Evolutionary conservation across 768 basidiomycete species (phyloP), one percentile per base, ranked within the genome.

Genomic region (Zangia roseola): DNA sequence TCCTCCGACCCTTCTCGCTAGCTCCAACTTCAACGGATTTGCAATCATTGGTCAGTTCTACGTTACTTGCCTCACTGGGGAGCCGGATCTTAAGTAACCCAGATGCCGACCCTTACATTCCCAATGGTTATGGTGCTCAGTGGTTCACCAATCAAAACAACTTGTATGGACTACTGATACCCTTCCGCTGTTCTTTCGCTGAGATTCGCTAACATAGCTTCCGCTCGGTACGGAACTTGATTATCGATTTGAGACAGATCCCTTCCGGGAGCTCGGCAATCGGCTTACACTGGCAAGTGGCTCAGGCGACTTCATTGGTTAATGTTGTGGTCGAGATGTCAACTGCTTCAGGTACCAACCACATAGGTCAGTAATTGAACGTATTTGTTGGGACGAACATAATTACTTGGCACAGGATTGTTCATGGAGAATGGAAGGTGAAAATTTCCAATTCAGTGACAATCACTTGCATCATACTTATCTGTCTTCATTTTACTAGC

Each of bases 201-300:
- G 36, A 62, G 26, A 43, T 47, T 4, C 8, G 12, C 4, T 23
- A 8, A 41, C 42, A 28, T 41, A 86, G 82, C 69, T 83, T 80
- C 72, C 82, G 85, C 43, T 84, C 84, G 8, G 74, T 89, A 28
- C 71, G 88, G 56, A 89, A 91, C 67, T 78, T 91, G 48, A 70
- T 87, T 42, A 86, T 91, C 56, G 88, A 91, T 58, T 67, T 83
- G 52, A 70, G 70, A 68, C 76, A 63, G 46, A 77, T 84, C 45
- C 79, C 84, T 33, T 69, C 82, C 2, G 57, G 66, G 13, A 71
- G 69, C 10, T 56, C 75, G 55, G 84, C 81, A 30, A 85, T 80
- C n/a, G 87, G 85, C 24, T 70, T 91, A 26, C 88, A 91, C 56
- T 91, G 88, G 88, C 88, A 91, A 67, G 84, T 90, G 17, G 76